phyloP scores from a whole-genome alignment of 345 rosid genomes.

The Boechera stricta region DNA sequence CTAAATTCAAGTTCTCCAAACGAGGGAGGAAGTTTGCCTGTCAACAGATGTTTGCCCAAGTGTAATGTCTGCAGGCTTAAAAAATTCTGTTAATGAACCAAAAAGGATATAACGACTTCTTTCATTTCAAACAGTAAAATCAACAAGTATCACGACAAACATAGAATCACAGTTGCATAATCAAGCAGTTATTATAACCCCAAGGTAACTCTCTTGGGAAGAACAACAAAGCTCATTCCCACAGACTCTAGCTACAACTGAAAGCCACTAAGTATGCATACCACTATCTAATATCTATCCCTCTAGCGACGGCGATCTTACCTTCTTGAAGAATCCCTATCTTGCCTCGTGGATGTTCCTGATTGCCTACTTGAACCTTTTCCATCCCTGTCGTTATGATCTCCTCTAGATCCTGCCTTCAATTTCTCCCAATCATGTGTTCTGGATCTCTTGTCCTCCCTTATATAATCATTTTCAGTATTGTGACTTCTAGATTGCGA shows the following conservation, averaged over 20 bases:
- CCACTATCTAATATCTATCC: constrained; percentile 31
- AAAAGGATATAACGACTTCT: neutral
- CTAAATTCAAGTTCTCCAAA: too few relatives aligned
- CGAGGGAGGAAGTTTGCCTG: too few relatives aligned
- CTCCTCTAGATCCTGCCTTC: constrained; percentile 39
- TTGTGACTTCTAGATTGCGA: constrained; percentile 50
- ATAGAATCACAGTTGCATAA: neutral
- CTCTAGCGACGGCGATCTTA: constrained; percentile 39
- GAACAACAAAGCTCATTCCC: too few relatives aligned
- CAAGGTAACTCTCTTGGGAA: constrained; percentile 17
- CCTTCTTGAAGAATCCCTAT: constrained; percentile 48
- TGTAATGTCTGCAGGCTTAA: too few relatives aligned
- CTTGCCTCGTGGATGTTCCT: constrained; percentile 45
- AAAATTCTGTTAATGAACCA: neutral
- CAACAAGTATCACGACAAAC: constrained; percentile 14
- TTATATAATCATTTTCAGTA: constrained; percentile 45
- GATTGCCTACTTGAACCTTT: constrained; percentile 49
- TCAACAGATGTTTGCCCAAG: too few relatives aligned
- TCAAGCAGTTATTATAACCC: constrained; percentile 10
- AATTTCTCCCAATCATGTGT: constrained; percentile 42
- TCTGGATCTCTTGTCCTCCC: constrained; percentile 54
- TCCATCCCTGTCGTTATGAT: constrained; percentile 43
- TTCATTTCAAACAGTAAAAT: constrained; percentile 22
- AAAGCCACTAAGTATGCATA: constrained; percentile 1
- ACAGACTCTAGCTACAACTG: neutral